Evolutionary conservation across 1,284 basidiomycete species (phyloP), one percentile per base, ranked within the genome.

Genomic region (Cerrena zonata): DNA sequence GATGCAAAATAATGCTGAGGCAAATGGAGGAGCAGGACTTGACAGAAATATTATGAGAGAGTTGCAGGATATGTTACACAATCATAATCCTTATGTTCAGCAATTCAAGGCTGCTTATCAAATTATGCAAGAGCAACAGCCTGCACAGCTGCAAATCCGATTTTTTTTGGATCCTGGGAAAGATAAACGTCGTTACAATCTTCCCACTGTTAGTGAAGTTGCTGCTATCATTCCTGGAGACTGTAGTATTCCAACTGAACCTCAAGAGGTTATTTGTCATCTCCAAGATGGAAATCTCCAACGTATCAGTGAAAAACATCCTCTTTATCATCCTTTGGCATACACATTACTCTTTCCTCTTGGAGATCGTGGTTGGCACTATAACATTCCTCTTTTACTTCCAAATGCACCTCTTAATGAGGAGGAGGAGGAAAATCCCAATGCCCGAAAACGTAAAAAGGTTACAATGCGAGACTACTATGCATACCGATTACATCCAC

Each of bases 341-440:
- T 74, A 76, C 66, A 64, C 70, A 0, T 54, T 74, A 0, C 55
- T 73, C 0, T 76, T 75, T 56, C 70, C 70, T 11, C n/a, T 43
- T 37, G 74, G 70, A 1, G 60, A 70, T 27, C 43, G 60, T 40
- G 74, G 74, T 1, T 78, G 73, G 73, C n/a, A n/a, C n/a, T n/a
- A n/a, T n/a, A n/a, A n/a, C n/a, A n/a, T n/a, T n/a, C n/a, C n/a
- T n/a, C n/a, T n/a, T n/a, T n/a, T n/a, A n/a, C n/a, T n/a, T n/a
- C n/a, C n/a, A n/a, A n/a, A n/a, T n/a, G n/a, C n/a, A n/a, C n/a
- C n/a, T n/a, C n/a, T n/a, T n/a, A n/a, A n/a, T n/a, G n/a, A n/a
- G n/a, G n/a, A n/a, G n/a, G n/a, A n/a, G n/a, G n/a, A n/a, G n/a
- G n/a, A n/a, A n/a, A n/a, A n/a, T n/a, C n/a, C n/a, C n/a, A n/a